phyloP scores from a whole-genome alignment of 208 protist genomes.

The Trypanosomatidae sp. region DNA sequence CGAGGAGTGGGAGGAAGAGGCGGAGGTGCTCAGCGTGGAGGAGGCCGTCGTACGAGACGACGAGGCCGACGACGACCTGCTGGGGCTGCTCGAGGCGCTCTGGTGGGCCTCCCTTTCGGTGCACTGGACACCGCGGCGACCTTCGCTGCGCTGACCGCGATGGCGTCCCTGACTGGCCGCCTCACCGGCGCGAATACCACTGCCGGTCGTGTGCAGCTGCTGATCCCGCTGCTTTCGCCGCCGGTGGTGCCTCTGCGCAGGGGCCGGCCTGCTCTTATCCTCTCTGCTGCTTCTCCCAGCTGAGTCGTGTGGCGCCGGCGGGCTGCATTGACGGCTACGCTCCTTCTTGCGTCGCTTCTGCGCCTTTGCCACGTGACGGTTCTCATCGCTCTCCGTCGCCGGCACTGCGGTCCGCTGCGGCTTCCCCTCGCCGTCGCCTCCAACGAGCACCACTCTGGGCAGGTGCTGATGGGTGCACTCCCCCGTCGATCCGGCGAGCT shows the following conservation, averaged over 20 bases:
- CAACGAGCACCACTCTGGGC: background rate
- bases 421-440: background rate
- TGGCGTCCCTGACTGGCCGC: background rate
- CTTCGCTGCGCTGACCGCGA: background rate
- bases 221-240: conserved; percentile 1
- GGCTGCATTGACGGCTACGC: background rate
- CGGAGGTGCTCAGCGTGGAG: conserved; percentile 15
- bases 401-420: background rate
- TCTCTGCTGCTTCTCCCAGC: background rate
- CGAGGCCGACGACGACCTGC: conserved; percentile 5
- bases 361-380: background rate
- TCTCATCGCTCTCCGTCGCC: background rate
- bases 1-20: conserved; percentile 6
- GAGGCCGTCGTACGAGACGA: background rate
- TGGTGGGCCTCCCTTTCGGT: background rate
- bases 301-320: background rate
- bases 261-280: background rate
- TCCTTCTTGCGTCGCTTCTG: background rate
- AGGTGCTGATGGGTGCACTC: conserved; percentile 9
- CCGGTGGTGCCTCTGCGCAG: conserved; percentile 1
- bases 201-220: background rate
- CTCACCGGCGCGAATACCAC: background rate
- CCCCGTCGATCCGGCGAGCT: conserved; percentile 3
- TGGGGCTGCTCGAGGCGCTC: background rate
- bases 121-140: background rate